Conservation (phyloP, 2,329 filamentous ascomycete genomes). For the Hypoxylon sp. region DNA sequence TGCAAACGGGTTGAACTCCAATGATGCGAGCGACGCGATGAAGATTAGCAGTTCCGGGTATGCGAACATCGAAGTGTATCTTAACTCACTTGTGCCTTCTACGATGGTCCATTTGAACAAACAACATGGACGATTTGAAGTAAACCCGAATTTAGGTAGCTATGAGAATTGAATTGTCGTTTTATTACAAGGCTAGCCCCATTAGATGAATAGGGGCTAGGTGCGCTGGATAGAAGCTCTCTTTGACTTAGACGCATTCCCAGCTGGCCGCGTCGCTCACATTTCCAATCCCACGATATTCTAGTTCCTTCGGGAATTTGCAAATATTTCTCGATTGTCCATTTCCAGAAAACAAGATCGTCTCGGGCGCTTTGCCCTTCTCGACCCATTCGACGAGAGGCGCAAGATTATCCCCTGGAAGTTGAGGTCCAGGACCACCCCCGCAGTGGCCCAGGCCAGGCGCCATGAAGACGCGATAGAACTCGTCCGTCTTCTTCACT, state of each 20-base stretch:
- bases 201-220: too few relatives aligned
- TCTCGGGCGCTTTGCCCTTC: slow-evolving; percentile 41
- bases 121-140: too few relatives aligned
- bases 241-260: slow-evolving; percentile 34
- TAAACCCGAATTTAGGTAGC: too few relatives aligned
- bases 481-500: slow-evolving; percentile 54
- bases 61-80: slow-evolving; percentile 62
- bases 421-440: slow-evolving; percentile 55
- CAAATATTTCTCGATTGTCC: slow-evolving; percentile 37
- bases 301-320: slow-evolving; percentile 36
- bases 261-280: slow-evolving; percentile 40
- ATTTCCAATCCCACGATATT: slow-evolving; percentile 37
- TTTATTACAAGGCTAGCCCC: too few relatives aligned
- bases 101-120: too few relatives aligned
- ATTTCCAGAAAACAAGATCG: slow-evolving; percentile 34
- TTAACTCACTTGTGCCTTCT: slow-evolving; percentile 59
- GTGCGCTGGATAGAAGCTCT: too few relatives aligned
- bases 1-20: slow-evolving; percentile 56
- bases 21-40: slow-evolving; percentile 57
- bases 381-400: slow-evolving; percentile 44
- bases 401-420: slow-evolving; percentile 30
- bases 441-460: slow-evolving; percentile 65
- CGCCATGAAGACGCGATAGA: slow-evolving; percentile 63
- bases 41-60: slow-evolving; percentile 57
- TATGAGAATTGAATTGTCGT: too few relatives aligned